Evolutionary conservation across 805 yeast species (phyloP), one percentile per base, ranked within the genome.

Genomic region (Zygosaccharomyces kombuchaensis): DNA sequence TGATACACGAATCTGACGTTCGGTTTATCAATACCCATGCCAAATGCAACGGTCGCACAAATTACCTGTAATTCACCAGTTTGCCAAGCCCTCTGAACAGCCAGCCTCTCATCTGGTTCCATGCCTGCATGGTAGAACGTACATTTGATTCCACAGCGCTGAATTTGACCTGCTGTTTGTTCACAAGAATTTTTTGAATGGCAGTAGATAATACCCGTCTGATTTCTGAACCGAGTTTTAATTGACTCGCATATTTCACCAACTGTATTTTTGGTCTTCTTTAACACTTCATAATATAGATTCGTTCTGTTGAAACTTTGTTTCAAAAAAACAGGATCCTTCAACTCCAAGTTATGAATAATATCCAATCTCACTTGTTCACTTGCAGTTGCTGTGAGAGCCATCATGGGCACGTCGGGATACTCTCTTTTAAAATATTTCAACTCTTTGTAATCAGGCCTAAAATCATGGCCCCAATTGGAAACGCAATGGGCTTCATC

Each of bases 401-500:
- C 99, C 88, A 93, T 89, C 50, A 93, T 72, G 1, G 99, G 99
- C 4, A 88, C 79, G 42, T 75, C 76, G 0, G 96, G 95, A 60
- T 77, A 93, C 40, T 78, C 75, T 14, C 69, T 65, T 58, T 88
- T 88, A 65, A 93, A 86, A 53, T 74, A 76, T 29, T 80, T 78
- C 59, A 93, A 72, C 9, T 82, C 84, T 57, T 89, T 87, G 68
- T 93, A 93, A 65, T 93, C 98, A 0, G 98, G 97, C 43, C 99
- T 74, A 65, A 93, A 93, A 66, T 93, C 99, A 66, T 93, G 99
- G 16, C 99, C 99, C 99, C 99, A 93, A 9, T 95, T 84, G 43
- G 96, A 87, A 36, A 93, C 95, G 74, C 99, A 93, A 68, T 93
- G 99, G 0, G 99, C 99, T 62, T 85, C 99, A 68, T 93, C 99